A percentile compares a stretch with the other conserved stretches of the same genome.
phyloP scores from a whole-genome alignment of 2,329 filamentous ascomycete species.

The Fusarium sp. region DNA sequence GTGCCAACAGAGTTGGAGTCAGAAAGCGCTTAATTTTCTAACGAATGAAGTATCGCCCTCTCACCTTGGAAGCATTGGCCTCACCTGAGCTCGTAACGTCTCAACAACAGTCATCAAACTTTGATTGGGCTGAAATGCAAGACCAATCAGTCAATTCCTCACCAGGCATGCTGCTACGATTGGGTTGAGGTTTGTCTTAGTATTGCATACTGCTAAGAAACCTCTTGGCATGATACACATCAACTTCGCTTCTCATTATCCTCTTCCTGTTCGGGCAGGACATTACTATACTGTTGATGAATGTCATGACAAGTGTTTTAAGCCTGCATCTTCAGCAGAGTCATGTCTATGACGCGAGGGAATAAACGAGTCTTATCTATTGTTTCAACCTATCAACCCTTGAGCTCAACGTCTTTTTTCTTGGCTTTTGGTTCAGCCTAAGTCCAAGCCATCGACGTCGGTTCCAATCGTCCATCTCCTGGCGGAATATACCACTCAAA shows the following conservation, averaged over 20 bases:
- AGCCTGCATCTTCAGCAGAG: not conserved
- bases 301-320: slow-evolving; percentile 8
- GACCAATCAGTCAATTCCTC: slow-evolving; percentile 27
- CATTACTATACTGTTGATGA: not conserved
- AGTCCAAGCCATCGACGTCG: not conserved
- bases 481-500: not conserved
- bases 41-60: slow-evolving; percentile 14
- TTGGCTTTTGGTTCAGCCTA: slow-evolving; percentile 12
- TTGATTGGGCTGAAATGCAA: slow-evolving; percentile 20
- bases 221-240: slow-evolving; percentile 24
- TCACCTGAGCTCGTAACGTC: slow-evolving; percentile 29
- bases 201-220: slow-evolving; percentile 23
- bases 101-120: slow-evolving; percentile 28
- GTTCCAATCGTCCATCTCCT: slow-evolving; percentile 9
- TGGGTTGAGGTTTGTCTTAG: slow-evolving; percentile 30
- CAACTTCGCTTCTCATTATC: not conserved
- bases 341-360: slow-evolving; percentile 31
- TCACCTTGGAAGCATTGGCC: slow-evolving; percentile 12
- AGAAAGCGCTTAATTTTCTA: slow-evolving; percentile 17
- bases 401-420: not conserved
- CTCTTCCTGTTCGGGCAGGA: slow-evolving; percentile 8
- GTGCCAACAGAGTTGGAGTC: slow-evolving; percentile 27
- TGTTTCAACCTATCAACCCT: not conserved
- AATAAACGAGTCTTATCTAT: slow-evolving; percentile 23
- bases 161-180: slow-evolving; percentile 29